These are phyloP conservation scores for Suhomyces kilbournensis DNA, from an alignment of 805 yeast genomes.

Conservation along the genomic window DNA sequence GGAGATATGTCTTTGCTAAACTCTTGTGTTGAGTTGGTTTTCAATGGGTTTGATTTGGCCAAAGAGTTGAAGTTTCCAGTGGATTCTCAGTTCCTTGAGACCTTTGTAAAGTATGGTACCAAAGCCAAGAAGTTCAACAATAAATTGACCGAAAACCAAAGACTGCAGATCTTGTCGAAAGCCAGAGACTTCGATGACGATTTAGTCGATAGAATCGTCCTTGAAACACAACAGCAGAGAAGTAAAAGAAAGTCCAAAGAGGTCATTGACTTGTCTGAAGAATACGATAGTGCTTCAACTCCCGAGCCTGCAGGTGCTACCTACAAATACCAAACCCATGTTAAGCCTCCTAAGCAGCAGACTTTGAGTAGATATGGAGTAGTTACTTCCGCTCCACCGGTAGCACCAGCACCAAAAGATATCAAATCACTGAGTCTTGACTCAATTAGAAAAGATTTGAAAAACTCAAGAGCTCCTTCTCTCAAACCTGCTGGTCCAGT, in stretches of 20 bases:
- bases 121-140: slow-evolving; percentile 67
- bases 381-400: slow-evolving; percentile 27
- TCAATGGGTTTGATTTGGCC: slow-evolving; percentile 64
- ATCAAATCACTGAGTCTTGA: slow-evolving; percentile 32
- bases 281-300: background rate
- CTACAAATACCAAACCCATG: slow-evolving; percentile 21
- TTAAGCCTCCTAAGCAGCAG: slow-evolving; percentile 30
- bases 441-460: slow-evolving; percentile 31
- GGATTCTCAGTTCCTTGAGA: slow-evolving; percentile 50
- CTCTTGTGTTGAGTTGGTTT: slow-evolving; percentile 70
- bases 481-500: slow-evolving; percentile 12
- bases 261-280: slow-evolving; percentile 1
- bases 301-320: slow-evolving; percentile 13
- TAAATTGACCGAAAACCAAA: slow-evolving; percentile 65
- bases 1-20: slow-evolving; percentile 73
- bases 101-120: slow-evolving; percentile 62
- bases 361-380: slow-evolving; percentile 37
- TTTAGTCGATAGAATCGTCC: slow-evolving; percentile 50
- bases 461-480: slow-evolving; percentile 15
- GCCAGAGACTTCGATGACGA: slow-evolving; percentile 55
- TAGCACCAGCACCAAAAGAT: slow-evolving; percentile 33
- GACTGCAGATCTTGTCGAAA: slow-evolving; percentile 57
- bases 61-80: slow-evolving; percentile 49
- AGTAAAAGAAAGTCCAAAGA: slow-evolving; percentile 5
- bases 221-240: slow-evolving; percentile 13